A percentile compares a stretch with the other conserved stretches of the same genome.
phyloP scores from a whole-genome alignment of 129 eudicot genomes.

The Flaveria bidentis region DNA sequence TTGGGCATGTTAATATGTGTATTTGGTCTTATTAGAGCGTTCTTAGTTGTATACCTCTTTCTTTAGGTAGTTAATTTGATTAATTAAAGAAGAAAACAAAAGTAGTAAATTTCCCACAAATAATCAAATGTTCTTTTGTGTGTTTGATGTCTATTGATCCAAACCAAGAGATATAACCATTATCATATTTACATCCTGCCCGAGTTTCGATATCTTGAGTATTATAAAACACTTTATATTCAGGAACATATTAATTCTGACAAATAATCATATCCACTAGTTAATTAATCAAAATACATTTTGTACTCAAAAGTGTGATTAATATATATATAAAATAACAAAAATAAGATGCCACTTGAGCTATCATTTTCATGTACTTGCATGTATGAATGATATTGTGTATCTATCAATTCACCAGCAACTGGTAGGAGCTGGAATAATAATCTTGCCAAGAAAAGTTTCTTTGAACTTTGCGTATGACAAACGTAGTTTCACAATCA shows the following conservation, averaged over 20 bases:
- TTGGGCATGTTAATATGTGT: too few relatives aligned
- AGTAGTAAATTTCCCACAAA: too few relatives aligned
- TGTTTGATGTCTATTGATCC: too few relatives aligned
- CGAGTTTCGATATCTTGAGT: not conserved
- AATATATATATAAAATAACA: not conserved
- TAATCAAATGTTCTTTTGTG: too few relatives aligned
- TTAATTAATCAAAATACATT: not conserved
- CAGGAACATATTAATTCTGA: not conserved
- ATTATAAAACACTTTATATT: not conserved
- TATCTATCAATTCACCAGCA: not conserved
- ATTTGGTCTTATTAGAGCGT: too few relatives aligned
- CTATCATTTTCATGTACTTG: constrained; percentile 3
- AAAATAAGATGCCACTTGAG: not conserved
- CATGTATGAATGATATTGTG: constrained; percentile 5
- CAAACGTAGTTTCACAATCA: constrained; percentile 16
- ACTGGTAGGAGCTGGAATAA: not conserved
- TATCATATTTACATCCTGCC: not conserved
- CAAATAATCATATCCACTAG: not conserved
- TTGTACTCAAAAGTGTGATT: not conserved
- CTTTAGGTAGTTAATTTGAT: too few relatives aligned
- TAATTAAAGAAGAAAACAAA: too few relatives aligned
- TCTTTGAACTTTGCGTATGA: constrained; percentile 31
- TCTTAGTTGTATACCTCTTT: too few relatives aligned
- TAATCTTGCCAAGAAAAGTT: constrained; percentile 23
- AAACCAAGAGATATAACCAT: too few relatives aligned